Evolutionary conservation across 192 early-diverging fungal species (phyloP), one percentile per base, ranked within the genome.

Genomic region (Coemansia sp.): DNA sequence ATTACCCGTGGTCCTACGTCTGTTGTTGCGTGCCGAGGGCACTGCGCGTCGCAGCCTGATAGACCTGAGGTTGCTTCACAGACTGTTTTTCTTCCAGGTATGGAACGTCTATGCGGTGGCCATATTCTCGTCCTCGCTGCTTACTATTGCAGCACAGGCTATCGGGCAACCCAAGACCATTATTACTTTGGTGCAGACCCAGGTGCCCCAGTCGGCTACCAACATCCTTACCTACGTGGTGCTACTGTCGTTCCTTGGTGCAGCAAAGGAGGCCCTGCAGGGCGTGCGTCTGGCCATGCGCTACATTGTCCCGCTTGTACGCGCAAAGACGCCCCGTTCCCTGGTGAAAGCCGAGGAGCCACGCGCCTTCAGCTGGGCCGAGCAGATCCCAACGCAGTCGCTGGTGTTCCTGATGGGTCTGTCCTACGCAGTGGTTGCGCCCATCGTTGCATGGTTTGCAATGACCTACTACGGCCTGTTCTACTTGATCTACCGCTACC

Each of bases 211-310:
- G 34, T 87, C 88, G 2, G 88, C 91, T 2, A 88, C 85, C 54
- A 93, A 90, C 73, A 94, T 94, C 57, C 83, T 94, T 34, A 92
- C 91, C 27, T 96, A 91, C 70, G 84, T 94, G 27, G 69, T 94
- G 67, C 81, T 96, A 22, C 83, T 84, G n/a, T 79, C 86, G 3
- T 79, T 92, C 38, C 73, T 85, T 6, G 83, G 85, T 31, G 83
- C 91, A 2, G 83, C 87, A 2, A 64, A 83, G 19, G 87, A 91
- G 61, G 59, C 94, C 2, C 41, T 90, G 15, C 93, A 93, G 66
- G 62, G 90, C 13, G 82, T 70, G 6, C 84, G 83, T 1, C 75
- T 93, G 27, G 64, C 94, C 8, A 25, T 91, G 33, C 82, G 88
- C 36, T 86, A 84, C 19, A n/a, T 89, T 0, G 64, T 76, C 41